Percentiles rank a stretch among this genome's conserved stretches.
phyloP scores from a whole-genome alignment of 768 basidiomycete genomes.

The Boletus rex-veris region DNA sequence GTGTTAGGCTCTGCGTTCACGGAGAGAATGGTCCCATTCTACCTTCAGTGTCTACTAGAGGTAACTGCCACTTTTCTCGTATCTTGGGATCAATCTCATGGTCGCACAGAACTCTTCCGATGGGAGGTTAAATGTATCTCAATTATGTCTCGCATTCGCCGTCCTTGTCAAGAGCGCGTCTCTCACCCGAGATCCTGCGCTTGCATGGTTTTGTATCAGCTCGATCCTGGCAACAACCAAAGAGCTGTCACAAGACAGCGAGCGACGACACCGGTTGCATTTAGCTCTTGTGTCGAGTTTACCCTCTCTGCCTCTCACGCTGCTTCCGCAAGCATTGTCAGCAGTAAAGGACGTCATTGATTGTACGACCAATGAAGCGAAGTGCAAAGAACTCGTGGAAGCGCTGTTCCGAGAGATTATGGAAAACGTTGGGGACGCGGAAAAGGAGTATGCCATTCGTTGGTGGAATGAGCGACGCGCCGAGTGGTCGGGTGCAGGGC shows the following conservation, averaged over 20 bases:
- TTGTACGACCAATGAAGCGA: slow-evolving; percentile 26
- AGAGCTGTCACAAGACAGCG: slow-evolving; percentile 15
- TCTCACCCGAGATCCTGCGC: slow-evolving; percentile 38
- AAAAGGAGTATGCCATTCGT: slow-evolving; percentile 60
- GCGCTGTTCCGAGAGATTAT: slow-evolving; percentile 62
- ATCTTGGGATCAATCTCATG: background rate
- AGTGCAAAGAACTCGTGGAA: slow-evolving; percentile 46
- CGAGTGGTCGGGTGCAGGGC: slow-evolving; percentile 18
- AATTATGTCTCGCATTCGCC: slow-evolving; percentile 73
- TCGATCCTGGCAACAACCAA: slow-evolving; percentile 49
- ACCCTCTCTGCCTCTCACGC: slow-evolving; percentile 53
- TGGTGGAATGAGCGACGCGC: slow-evolving; percentile 65
- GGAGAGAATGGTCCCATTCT: slow-evolving; percentile 68
- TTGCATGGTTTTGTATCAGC: slow-evolving; percentile 71
- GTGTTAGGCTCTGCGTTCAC: slow-evolving; percentile 38
- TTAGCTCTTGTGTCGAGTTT: slow-evolving; percentile 64
- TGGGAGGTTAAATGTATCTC: slow-evolving; percentile 55
- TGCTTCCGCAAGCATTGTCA: slow-evolving; percentile 55
- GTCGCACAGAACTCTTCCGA: slow-evolving; percentile 56
- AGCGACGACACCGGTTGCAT: slow-evolving; percentile 51
- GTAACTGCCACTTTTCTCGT: slow-evolving; percentile 37
- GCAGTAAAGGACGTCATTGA: slow-evolving; percentile 39
- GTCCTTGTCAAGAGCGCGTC: slow-evolving; percentile 62
- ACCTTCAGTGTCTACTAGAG: slow-evolving; percentile 66
- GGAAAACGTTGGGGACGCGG: slow-evolving; percentile 61